A percentile compares a stretch with the other conserved stretches of the same genome.
phyloP scores from a whole-genome alignment of 805 yeast species.

The Wickerhamiella australiensis region DNA sequence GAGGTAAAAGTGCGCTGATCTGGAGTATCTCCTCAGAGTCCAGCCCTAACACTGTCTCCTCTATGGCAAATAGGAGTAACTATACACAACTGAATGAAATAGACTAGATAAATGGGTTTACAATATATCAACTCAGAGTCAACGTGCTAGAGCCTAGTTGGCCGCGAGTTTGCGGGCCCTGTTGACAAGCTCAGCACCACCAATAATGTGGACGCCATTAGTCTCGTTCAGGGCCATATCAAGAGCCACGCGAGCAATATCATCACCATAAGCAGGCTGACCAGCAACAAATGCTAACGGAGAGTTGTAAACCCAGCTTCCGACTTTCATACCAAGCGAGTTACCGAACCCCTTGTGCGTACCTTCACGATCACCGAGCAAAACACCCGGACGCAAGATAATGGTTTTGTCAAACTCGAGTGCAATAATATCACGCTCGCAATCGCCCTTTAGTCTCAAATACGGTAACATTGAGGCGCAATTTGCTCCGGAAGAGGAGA shows the following conservation, averaged over 20 bases:
- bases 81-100: too few species aligned
- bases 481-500: constrained; percentile 57
- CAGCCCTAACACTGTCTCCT: too few species aligned
- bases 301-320: constrained; percentile 26
- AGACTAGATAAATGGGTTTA: too few species aligned
- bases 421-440: constrained; percentile 54
- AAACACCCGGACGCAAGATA: constrained; percentile 64
- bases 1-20: too few species aligned
- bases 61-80: too few species aligned
- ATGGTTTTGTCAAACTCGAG: constrained; percentile 60
- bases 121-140: too few species aligned
- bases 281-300: constrained; percentile 25
- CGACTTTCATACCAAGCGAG: constrained; percentile 29
- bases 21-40: too few species aligned
- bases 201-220: constrained; percentile 19
- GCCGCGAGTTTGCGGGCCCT: background rate
- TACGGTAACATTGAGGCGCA: constrained; percentile 48
- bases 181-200: background rate
- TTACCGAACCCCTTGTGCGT: constrained; percentile 14
- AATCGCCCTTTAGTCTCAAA: constrained; percentile 55
- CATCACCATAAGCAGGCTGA: constrained; percentile 50
- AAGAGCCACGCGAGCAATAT: constrained; percentile 49
- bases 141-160: background rate
- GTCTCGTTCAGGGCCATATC: constrained; percentile 30
- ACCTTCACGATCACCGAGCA: constrained; percentile 50